Base-by-base conservation (phyloP, 1,139 yeast species). In the Pichia sp. region DNA sequence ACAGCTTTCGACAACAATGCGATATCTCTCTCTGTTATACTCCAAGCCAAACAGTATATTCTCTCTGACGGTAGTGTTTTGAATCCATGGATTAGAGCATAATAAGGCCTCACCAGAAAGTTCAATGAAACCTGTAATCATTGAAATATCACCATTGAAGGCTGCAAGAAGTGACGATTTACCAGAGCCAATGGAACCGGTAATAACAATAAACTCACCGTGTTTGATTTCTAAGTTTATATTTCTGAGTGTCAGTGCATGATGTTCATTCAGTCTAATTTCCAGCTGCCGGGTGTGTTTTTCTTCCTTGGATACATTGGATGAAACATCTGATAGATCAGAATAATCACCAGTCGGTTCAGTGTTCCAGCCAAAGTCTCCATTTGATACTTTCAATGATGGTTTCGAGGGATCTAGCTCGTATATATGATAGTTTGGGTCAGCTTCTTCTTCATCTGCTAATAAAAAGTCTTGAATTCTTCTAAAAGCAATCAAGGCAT, bases 291-390 rank as follows among this genome's bases (percentile, higher is more conserved):
- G n/a, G n/a, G n/a, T n/a, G n/a, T n/a, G n/a, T n/a, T n/a, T n/a
- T n/a, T n/a, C n/a, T n/a, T n/a, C n/a, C n/a, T n/a, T n/a, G n/a
- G n/a, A n/a, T n/a, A n/a, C n/a, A n/a, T n/a, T n/a, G n/a, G n/a
- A n/a, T n/a, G n/a, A n/a, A n/a, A n/a, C n/a, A n/a, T n/a, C n/a
- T n/a, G n/a, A n/a, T n/a, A n/a, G n/a, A n/a, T n/a, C n/a, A n/a
- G n/a, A n/a, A n/a, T n/a, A n/a, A n/a, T n/a, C n/a, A n/a, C n/a
- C n/a, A n/a, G n/a, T n/a, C n/a, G n/a, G n/a, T n/a, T n/a, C n/a
- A n/a, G n/a, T n/a, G n/a, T n/a, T n/a, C 95, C 95, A 85, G 40
- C 68, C 69, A 51, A 84, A 85, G 3, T 67, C 55, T 6, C 79
- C 93, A 44, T 71, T 44, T 3, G 56, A 48, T 14, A 82, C 62